Conservation (phyloP, 352 stramenopile species). For the Phytophthora pistaciae region DNA sequence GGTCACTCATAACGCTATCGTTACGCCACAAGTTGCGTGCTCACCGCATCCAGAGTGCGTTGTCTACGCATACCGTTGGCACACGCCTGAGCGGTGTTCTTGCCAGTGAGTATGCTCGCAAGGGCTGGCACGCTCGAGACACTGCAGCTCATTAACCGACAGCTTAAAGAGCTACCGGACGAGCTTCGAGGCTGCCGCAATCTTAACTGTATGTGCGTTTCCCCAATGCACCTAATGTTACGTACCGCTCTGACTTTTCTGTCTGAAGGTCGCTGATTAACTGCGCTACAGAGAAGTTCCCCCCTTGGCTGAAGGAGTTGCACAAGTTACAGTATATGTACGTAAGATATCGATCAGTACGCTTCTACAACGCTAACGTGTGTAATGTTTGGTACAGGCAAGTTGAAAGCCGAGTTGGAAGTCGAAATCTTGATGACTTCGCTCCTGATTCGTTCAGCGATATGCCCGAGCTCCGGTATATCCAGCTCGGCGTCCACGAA, state of each 20-base stretch:
- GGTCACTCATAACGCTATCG: conserved; percentile 14
- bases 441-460: conserved; percentile 30
- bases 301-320: conserved; percentile 35
- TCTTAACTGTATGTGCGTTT: conserved; percentile 46
- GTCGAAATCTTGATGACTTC: conserved; percentile 30
- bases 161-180: conserved; percentile 27
- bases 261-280: conserved; percentile 35
- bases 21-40: conserved; percentile 21
- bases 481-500: conserved; percentile 40
- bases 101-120: conserved; percentile 34
- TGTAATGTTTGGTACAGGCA: conserved; percentile 25
- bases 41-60: conserved; percentile 34
- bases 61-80: conserved; percentile 37
- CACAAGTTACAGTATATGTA: conserved; percentile 50
- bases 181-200: conserved; percentile 35
- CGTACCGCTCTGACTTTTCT: not conserved
- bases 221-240: not conserved
- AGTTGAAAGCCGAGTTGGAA: conserved; percentile 37
- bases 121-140: conserved; percentile 31
- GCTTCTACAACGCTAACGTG: not conserved
- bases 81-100: conserved; percentile 28
- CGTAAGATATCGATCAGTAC: not conserved
- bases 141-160: conserved; percentile 44
- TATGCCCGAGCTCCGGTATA: conserved; percentile 36
- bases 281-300: conserved; percentile 28